A percentile compares a stretch with the other conserved stretches of the same genome.
These are phyloP conservation scores for Colletotrichum lini DNA, from an alignment of 2,329 filamentous ascomycete genomes.

Conservation along the genomic window DNA sequence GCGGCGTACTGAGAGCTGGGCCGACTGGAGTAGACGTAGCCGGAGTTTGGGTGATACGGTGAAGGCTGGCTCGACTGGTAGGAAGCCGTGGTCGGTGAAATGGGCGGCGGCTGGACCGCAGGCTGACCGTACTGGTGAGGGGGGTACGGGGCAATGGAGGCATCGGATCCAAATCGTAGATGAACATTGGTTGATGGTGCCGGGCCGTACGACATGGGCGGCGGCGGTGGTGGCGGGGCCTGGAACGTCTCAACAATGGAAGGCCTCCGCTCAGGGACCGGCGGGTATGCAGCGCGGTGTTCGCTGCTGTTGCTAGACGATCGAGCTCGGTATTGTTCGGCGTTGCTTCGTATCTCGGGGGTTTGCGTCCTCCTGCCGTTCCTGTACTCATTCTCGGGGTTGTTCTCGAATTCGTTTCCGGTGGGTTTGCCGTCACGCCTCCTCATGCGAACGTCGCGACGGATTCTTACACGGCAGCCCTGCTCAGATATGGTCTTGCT, in stretches of 20 bases:
- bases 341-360: constrained; percentile 41
- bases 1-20: constrained; percentile 51
- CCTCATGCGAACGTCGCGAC: constrained; percentile 93
- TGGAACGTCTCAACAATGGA: constrained; percentile 63
- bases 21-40: constrained; percentile 50
- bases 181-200: constrained; percentile 45
- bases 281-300: constrained; percentile 59
- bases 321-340: constrained; percentile 61
- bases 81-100: constrained; percentile 50
- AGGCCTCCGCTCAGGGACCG: constrained; percentile 59
- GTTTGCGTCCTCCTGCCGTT: constrained; percentile 52
- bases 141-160: constrained; percentile 55
- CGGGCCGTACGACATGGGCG: constrained; percentile 49
- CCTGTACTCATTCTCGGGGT: constrained; percentile 73
- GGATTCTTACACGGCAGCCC: constrained; percentile 94
- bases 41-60: constrained; percentile 61
- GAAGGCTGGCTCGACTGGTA: constrained; percentile 56
- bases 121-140: constrained; percentile 51
- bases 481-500: constrained; percentile 96
- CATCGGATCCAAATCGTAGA: constrained; percentile 55
- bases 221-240: constrained; percentile 53
- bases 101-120: constrained; percentile 50
- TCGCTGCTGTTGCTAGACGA: constrained; percentile 73
- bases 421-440: constrained; percentile 80
- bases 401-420: constrained; percentile 65